A percentile compares a stretch with the other conserved stretches of the same genome.
phyloP scores from a whole-genome alignment of 805 yeast genomes.

The Komagataella kurtzmanii region DNA sequence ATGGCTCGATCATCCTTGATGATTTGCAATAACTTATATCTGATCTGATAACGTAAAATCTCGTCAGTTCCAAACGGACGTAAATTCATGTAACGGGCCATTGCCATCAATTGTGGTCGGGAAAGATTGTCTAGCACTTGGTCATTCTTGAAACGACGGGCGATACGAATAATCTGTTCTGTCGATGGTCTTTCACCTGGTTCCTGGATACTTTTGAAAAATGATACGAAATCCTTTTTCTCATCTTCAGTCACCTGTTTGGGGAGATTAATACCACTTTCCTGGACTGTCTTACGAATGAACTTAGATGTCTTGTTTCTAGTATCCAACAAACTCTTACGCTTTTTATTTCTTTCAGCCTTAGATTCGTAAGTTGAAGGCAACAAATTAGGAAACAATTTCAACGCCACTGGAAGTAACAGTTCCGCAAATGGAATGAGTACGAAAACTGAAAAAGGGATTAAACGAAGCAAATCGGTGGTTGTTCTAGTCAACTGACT shows the following conservation, averaged over 20 bases:
- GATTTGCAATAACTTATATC: slow-evolving; percentile 76
- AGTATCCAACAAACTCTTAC: slow-evolving; percentile 38
- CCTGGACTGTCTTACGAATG: slow-evolving; percentile 41
- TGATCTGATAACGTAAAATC: slow-evolving; percentile 80
- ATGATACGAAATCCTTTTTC: slow-evolving; percentile 58
- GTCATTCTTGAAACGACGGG: slow-evolving; percentile 87
- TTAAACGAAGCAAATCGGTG: slow-evolving; percentile 70
- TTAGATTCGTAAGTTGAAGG: slow-evolving; percentile 84
- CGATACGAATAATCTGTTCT: slow-evolving; percentile 67
- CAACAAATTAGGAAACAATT: slow-evolving; percentile 78
- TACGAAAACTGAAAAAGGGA: slow-evolving; percentile 84
- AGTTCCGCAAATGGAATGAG: slow-evolving; percentile 93
- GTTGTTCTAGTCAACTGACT: slow-evolving; percentile 82
- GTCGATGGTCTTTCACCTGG: slow-evolving; percentile 29
- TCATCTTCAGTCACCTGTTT: slow-evolving; percentile 58
- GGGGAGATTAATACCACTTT: slow-evolving; percentile 59
- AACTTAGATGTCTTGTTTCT: slow-evolving; percentile 48
- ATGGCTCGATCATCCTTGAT: slow-evolving; percentile 85
- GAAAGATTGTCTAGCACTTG: slow-evolving; percentile 84
- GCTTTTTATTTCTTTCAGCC: slow-evolving; percentile 41
- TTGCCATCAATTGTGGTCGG: slow-evolving; percentile 82
- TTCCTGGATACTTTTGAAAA: slow-evolving; percentile 44
- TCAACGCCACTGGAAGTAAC: slow-evolving; percentile 75
- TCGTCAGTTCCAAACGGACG: slow-evolving; percentile 88
- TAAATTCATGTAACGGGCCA: slow-evolving; percentile 81